Percentiles rank a stretch among this genome's conserved stretches.
Evolutionary conservation across 2,329 filamentous ascomycete genomes (phyloP).

Genomic region (Colletotrichum sp.): DNA sequence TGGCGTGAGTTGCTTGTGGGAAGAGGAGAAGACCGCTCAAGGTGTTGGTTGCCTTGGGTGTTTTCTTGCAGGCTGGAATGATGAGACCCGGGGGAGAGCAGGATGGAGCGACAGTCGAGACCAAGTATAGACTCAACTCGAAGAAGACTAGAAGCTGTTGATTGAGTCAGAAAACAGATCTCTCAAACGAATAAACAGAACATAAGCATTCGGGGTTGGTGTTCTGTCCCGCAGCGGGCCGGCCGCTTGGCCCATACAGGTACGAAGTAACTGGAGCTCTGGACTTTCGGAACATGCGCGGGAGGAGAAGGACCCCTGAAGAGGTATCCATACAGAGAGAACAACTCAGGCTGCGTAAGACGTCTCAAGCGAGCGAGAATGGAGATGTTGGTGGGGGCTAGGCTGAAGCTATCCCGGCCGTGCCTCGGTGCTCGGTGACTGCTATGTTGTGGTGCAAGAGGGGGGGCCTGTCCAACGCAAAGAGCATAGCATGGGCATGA

Average conservation of each 20-base stretch:
- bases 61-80: background rate
- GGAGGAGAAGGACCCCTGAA: slow-evolving; percentile 3
- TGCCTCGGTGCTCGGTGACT: slow-evolving; percentile 15
- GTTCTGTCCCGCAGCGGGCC: background rate
- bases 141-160: background rate
- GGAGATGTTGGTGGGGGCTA: slow-evolving; percentile 2
- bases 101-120: background rate
- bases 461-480: background rate
- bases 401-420: slow-evolving; percentile 15
- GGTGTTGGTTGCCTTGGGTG: background rate
- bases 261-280: background rate
- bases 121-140: background rate
- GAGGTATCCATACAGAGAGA: background rate
- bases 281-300: background rate
- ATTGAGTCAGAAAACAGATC: slow-evolving; percentile 5
- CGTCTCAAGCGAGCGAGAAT: background rate
- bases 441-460: background rate
- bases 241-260: slow-evolving; percentile 5
- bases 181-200: background rate
- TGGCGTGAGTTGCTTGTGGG: slow-evolving; percentile 1
- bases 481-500: background rate
- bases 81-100: background rate
- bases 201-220: background rate
- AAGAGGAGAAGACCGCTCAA: background rate
- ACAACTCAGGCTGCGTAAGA: background rate